Evolutionary conservation across 331 rosid genomes (phyloP).

Genomic region (Malus hybrid): DNA sequence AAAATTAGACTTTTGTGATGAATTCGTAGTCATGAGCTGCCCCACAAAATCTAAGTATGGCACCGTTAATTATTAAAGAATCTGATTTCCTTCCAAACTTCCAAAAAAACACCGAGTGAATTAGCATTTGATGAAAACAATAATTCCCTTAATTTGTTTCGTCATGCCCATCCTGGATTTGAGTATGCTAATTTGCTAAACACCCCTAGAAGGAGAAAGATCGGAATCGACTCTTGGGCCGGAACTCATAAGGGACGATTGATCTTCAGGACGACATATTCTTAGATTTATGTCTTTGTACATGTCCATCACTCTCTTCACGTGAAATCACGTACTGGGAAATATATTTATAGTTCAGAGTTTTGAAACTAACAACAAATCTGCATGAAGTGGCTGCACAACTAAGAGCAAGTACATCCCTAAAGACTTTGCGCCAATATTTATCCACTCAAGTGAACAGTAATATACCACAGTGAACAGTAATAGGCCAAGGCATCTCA

Average conservation of each 20-base stretch:
- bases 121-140: background rate
- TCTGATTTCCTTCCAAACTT: constrained; percentile 1
- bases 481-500: no score
- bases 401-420: no score
- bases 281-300: no score
- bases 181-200: background rate
- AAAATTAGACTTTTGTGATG: background rate
- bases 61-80: background rate
- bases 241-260: no score
- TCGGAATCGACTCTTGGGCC: background rate
- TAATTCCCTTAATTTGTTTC: background rate
- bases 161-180: background rate
- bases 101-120: background rate
- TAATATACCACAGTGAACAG: no score
- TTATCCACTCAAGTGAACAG: no score
- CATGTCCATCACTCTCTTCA: no score
- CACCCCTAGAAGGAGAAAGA: background rate
- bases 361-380: background rate
- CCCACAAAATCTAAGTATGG: constrained; percentile 16
- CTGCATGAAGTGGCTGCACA: background rate
- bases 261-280: no score
- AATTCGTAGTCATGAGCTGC: background rate
- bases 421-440: no score
- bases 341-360: background rate
- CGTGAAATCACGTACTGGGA: no score